These are phyloP conservation scores for Penicillium brevicompactum DNA, from an alignment of 2,329 filamentous ascomycete genomes.

Conservation along the genomic window DNA sequence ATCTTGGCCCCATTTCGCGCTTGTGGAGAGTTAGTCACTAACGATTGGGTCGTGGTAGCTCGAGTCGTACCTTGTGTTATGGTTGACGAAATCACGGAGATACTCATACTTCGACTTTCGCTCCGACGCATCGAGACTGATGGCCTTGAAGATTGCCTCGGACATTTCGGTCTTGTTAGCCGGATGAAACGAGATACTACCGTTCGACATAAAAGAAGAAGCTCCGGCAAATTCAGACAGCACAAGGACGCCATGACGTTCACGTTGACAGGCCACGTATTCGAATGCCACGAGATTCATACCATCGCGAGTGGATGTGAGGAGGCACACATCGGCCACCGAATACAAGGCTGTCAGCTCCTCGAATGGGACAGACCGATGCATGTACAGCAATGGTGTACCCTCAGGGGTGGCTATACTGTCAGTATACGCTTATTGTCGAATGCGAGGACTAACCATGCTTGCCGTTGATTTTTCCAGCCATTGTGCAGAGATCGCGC, in stretches of 20 bases:
- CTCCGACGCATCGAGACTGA: slow-evolving; percentile 83
- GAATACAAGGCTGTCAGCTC: slow-evolving; percentile 92
- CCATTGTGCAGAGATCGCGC: slow-evolving; percentile 86
- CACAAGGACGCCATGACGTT: slow-evolving; percentile 87
- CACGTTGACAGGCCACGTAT: slow-evolving; percentile 87
- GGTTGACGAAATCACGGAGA: slow-evolving; percentile 84
- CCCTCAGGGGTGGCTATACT: slow-evolving; percentile 79
- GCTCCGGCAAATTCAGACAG: slow-evolving; percentile 96
- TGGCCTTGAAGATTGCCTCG: slow-evolving; percentile 80
- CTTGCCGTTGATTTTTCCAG: slow-evolving; percentile 90
- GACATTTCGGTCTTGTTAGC: slow-evolving; percentile 94
- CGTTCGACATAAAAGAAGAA: slow-evolving; percentile 78
- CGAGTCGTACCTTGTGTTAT: slow-evolving; percentile 71
- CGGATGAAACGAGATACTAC: slow-evolving; percentile 87
- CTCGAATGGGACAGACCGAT: slow-evolving; percentile 89
- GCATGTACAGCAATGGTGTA: slow-evolving; percentile 94
- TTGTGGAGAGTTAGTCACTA: slow-evolving; percentile 9
- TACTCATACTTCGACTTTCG: slow-evolving; percentile 79
- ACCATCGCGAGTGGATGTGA: slow-evolving; percentile 87
- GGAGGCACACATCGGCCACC: slow-evolving; percentile 82
- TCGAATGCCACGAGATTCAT: slow-evolving; percentile 98
- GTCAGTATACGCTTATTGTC: slow-evolving; percentile 7
- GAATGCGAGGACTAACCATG: slow-evolving; percentile 58
- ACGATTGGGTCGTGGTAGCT: neutral
- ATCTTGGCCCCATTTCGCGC: slow-evolving; percentile 36